Evolutionary conservation across 2,329 filamentous ascomycete species (phyloP).

Genomic region (Hawksworthiomyces lignivorus): DNA sequence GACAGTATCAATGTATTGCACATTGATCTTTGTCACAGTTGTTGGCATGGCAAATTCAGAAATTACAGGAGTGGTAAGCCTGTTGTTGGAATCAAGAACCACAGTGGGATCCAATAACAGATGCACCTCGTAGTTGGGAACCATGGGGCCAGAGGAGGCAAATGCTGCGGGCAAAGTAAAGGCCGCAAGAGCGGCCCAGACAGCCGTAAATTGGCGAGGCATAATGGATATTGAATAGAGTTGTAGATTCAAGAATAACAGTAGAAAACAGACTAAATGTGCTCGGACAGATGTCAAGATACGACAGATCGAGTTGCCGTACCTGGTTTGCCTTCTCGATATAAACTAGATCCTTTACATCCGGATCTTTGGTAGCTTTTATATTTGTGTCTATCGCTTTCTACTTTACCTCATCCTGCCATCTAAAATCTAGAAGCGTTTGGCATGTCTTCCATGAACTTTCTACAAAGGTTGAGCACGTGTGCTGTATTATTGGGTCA

Average conservation of each 20-base stretch:
- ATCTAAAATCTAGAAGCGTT: no score
- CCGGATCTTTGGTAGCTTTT: no score
- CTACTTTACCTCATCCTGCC: no score
- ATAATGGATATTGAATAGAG: no score
- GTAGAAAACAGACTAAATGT: no score
- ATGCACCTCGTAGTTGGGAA: slow-evolving; percentile 27
- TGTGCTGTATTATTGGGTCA: not conserved
- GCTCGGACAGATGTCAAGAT: no score
- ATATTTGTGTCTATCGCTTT: no score
- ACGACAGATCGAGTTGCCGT: no score
- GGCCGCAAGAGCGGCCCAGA: not conserved
- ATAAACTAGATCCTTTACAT: no score
- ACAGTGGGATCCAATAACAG: slow-evolving; percentile 24
- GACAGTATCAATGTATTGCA: slow-evolving; percentile 29
- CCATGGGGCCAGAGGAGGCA: slow-evolving; percentile 15
- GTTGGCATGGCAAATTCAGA: slow-evolving; percentile 23
- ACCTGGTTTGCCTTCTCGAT: no score
- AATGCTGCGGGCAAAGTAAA: not conserved
- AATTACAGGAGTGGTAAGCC: slow-evolving; percentile 22
- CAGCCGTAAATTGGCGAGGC: not conserved
- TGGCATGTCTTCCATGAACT: not conserved
- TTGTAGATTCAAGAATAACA: no score
- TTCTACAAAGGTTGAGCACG: not conserved
- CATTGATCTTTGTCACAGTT: slow-evolving; percentile 26
- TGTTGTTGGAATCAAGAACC: slow-evolving; percentile 23